These are phyloP conservation scores for Lentinula aciculospora DNA, from an alignment of 768 basidiomycete genomes.

Conservation along the genomic window DNA sequence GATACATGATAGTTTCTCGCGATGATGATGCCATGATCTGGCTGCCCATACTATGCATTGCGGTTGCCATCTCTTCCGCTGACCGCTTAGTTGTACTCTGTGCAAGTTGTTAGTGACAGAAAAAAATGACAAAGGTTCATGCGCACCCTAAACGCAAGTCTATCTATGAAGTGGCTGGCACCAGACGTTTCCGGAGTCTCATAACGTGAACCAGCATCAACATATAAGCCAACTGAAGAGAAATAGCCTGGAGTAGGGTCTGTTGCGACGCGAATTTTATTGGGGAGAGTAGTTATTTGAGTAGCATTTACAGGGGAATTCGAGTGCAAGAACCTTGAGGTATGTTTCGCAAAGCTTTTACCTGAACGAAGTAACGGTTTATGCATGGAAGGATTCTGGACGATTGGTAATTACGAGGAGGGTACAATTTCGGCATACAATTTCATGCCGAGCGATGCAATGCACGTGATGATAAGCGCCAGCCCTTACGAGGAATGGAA, in stretches of 20 bases:
- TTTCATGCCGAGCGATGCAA: neutral
- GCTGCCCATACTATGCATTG: constrained; percentile 81
- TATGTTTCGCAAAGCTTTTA: constrained; percentile 4
- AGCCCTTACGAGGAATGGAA: too few relatives aligned
- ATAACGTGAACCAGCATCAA: constrained; percentile 91
- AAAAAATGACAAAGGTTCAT: neutral
- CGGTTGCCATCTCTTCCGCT: constrained; percentile 71
- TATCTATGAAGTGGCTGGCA: constrained; percentile 87
- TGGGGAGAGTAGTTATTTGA: constrained; percentile 80
- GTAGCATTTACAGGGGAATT: constrained; percentile 23
- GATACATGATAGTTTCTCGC: constrained; percentile 95
- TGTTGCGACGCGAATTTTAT: constrained; percentile 89
- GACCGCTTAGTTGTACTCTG: constrained; percentile 74
- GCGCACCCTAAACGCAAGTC: constrained; percentile 93
- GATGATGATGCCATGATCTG: constrained; percentile 90
- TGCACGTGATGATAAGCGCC: neutral
- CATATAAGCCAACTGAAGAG: constrained; percentile 86
- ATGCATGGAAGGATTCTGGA: neutral
- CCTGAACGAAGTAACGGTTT: neutral
- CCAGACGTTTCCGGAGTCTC: constrained; percentile 72
- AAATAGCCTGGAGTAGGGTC: constrained; percentile 92
- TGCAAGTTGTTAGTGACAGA: constrained; percentile 8
- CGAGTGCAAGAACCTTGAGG: constrained; percentile 10
- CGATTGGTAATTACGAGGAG: neutral
- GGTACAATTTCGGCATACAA: neutral